Evolutionary conservation across 768 basidiomycete genomes (phyloP), one percentile per base, ranked within the genome.

Genomic region (Filobasidium floriforme): DNA sequence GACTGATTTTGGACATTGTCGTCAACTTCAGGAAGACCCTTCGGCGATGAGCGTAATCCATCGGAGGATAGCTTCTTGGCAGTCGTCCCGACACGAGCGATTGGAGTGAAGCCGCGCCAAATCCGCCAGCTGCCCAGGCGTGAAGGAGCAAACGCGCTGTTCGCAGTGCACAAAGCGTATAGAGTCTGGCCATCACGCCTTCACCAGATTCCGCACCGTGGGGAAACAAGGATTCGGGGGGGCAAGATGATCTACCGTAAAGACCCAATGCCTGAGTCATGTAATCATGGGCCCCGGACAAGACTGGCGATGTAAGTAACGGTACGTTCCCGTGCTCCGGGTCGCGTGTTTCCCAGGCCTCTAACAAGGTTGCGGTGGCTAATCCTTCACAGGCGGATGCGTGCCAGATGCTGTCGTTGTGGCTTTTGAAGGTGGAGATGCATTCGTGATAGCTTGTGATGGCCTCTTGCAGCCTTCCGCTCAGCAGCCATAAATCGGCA

Each of bases 361-460:
- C 91, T 22, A 96, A 81, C 12, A 94, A 81, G 10, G 85, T 82
- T 32, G 88, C 82, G 1, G 88, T 89, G 1, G 88, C 89, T 71
- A 92, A 77, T 4, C 91, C 90, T 80, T 99, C 96, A 54, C 90
- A 80, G 0, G 87, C 86, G 14, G 88, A 86, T 0, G 90, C 94
- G 75, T 92, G 88, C 94, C 94, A 99, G 29, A 89, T 82, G 26
- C 84, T 79, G 77, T 97, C 94, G 63, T 86, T 85, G 9, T 85
- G 82, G 1, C 82, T 81, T 77, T 87, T 89, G 71, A 91, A 86
- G n/a, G 89, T 76, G 40, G 83, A 83, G 19, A 91, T 79, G 14
- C 92, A 88, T 80, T 98, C 92, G 61, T 85, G 84, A 78, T 92
- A 98, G 86, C 91, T 91, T 61, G 88, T 82, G 46, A 82, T 80